Evolutionary conservation across 2,329 filamentous ascomycete species (phyloP).

Genomic region (Colletotrichum limetticola): DNA sequence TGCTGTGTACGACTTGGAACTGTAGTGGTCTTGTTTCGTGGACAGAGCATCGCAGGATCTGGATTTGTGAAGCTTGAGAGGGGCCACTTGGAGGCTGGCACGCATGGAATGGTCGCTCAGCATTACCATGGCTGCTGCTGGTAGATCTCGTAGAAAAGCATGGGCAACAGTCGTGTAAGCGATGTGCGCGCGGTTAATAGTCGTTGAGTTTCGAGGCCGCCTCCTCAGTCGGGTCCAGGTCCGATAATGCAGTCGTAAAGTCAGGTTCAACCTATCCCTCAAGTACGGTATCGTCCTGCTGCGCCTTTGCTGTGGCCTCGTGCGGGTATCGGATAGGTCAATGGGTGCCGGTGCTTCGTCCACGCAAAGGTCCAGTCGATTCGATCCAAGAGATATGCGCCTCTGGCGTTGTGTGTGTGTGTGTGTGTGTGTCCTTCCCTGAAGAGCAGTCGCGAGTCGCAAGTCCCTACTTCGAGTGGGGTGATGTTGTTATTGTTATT

Average conservation of each 20-base stretch:
- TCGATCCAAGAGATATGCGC: conserved; percentile 3
- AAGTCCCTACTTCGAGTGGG: conserved; percentile 19
- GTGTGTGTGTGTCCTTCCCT: background rate
- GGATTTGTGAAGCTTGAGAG: conserved; percentile 63
- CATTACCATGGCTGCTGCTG: conserved; percentile 58
- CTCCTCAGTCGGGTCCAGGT: background rate
- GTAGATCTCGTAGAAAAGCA: conserved; percentile 47
- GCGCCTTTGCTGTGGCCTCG: conserved; percentile 14
- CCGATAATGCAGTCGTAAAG: background rate
- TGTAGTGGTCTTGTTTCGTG: conserved; percentile 42
- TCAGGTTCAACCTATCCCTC: conserved; percentile 7
- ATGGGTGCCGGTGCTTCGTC: conserved; percentile 3
- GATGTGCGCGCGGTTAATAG: background rate
- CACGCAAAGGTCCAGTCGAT: background rate
- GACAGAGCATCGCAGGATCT: conserved; percentile 40
- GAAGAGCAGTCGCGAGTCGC: conserved; percentile 14
- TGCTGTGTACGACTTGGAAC: conserved; percentile 56
- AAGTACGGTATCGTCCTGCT: conserved; percentile 11
- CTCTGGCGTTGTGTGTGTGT: conserved; percentile 11
- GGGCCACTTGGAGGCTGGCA: conserved; percentile 71
- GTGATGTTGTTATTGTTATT: background rate
- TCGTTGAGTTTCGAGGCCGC: background rate
- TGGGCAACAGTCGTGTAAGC: conserved; percentile 40
- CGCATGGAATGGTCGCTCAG: conserved; percentile 59
- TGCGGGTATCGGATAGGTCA: conserved; percentile 16